A percentile compares a stretch with the other conserved stretches of the same genome.
Conservation (phyloP, 305 asterid genomes). For the Fraxinus ornus region DNA sequence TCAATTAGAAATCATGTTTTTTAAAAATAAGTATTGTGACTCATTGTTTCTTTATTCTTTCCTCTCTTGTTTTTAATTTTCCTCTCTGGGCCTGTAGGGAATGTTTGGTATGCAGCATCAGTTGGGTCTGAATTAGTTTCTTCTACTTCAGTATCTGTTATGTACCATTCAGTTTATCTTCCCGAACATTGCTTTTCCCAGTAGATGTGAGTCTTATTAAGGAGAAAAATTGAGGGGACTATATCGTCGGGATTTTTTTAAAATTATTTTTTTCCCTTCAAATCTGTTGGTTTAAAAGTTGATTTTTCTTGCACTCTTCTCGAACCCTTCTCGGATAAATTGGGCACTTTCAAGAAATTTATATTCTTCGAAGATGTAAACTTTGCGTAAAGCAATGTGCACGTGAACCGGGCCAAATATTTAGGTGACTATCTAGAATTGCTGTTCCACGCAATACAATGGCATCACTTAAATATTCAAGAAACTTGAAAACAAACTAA, state of each 20-base stretch:
- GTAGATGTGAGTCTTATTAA: neutral
- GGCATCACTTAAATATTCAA: neutral
- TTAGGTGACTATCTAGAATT: no score
- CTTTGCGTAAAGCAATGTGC: neutral
- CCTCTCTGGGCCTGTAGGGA: neutral
- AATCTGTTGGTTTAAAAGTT: neutral
- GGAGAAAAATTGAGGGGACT: neutral
- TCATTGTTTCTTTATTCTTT: neutral
- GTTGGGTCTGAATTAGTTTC: neutral
- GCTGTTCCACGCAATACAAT: neutral
- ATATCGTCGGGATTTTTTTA: no score
- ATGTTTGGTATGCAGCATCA: neutral
- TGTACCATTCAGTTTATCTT: neutral
- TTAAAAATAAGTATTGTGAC: neutral
- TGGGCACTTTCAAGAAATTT: neutral
- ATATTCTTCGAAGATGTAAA: neutral
- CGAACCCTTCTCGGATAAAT: neutral
- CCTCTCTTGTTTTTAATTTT: neutral
- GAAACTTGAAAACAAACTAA: neutral
- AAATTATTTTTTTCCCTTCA: no score
- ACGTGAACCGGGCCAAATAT: neutral
- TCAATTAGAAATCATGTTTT: neutral
- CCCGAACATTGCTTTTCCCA: neutral
- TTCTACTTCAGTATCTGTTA: no score
- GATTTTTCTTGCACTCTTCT: neutral